These are phyloP conservation scores for Cynara cardunculus DNA, from an alignment of 129 eudicot genomes.

Conservation along the genomic window DNA sequence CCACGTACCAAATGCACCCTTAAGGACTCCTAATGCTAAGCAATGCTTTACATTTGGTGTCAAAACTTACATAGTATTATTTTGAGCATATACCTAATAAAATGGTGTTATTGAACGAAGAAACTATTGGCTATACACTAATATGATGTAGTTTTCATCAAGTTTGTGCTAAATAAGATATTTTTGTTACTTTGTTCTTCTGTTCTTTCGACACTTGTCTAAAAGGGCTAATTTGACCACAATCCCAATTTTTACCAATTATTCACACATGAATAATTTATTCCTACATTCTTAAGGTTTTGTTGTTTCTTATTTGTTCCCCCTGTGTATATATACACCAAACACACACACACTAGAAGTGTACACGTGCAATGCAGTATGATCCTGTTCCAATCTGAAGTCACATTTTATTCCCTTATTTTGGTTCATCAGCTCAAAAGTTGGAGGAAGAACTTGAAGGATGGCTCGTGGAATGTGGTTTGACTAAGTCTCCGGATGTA, in stretches of 20 bases:
- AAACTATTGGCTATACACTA: too few species aligned
- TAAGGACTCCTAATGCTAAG: background rate
- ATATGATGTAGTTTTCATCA: too few species aligned
- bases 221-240: background rate
- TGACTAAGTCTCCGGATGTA: constrained; percentile 81
- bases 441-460: constrained; percentile 82
- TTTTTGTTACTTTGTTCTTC: background rate
- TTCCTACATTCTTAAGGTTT: too few species aligned
- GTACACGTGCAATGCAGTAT: background rate
- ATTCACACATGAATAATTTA: background rate
- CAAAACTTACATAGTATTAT: too few species aligned
- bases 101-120: too few species aligned
- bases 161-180: too few species aligned
- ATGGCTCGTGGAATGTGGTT: constrained; percentile 70
- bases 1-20: background rate
- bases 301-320: background rate
- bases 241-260: background rate
- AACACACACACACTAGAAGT: background rate
- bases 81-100: too few species aligned
- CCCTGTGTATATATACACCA: background rate
- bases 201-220: background rate
- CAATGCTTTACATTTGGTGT: too few species aligned
- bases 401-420: background rate
- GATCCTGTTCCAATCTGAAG: background rate
- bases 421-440: constrained; percentile 54